Conservation (phyloP, 2,329 filamentous ascomycete genomes). For the Fusarium guadeloupense region DNA sequence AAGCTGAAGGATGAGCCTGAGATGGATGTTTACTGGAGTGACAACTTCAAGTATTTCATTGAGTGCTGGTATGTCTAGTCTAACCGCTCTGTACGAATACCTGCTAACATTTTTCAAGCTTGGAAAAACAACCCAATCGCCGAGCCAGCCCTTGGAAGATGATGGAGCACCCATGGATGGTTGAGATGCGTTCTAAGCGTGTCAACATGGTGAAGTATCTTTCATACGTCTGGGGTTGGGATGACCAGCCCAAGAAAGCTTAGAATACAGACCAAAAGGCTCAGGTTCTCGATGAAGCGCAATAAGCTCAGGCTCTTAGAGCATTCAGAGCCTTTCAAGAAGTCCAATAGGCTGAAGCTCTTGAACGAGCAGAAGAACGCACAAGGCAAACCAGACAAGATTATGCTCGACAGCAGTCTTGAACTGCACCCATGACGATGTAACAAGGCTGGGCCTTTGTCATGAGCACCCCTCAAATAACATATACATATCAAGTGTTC, state of each 20-base stretch:
- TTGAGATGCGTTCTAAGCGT: constrained; percentile 93
- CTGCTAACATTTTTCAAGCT: constrained; percentile 61
- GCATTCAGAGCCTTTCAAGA: too few relatives aligned
- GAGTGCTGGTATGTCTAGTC: constrained; percentile 86
- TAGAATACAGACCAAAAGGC: constrained; percentile 27
- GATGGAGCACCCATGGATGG: constrained; percentile 99
- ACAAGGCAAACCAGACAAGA: constrained; percentile 11
- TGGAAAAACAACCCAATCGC: constrained; percentile 90
- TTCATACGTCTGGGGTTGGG: constrained; percentile 96
- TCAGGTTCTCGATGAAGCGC: neutral
- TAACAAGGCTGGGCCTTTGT: constrained; percentile 33
- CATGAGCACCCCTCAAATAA: constrained; percentile 16
- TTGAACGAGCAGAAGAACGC: neutral
- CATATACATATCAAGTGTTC: neutral
- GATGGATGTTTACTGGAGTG: constrained; percentile 90
- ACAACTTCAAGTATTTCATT: constrained; percentile 99
- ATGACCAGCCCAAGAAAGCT: constrained; percentile 50
- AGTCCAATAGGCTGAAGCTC: neutral
- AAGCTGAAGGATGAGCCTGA: constrained; percentile 95
- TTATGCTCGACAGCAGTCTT: constrained; percentile 2
- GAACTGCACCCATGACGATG: constrained; percentile 18
- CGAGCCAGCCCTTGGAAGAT: constrained; percentile 97
- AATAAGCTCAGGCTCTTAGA: neutral
- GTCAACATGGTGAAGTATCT: constrained; percentile 98
- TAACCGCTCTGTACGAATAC: neutral